phyloP scores from a whole-genome alignment of 1,284 basidiomycete species.

The Rhodotorula sp. region DNA sequence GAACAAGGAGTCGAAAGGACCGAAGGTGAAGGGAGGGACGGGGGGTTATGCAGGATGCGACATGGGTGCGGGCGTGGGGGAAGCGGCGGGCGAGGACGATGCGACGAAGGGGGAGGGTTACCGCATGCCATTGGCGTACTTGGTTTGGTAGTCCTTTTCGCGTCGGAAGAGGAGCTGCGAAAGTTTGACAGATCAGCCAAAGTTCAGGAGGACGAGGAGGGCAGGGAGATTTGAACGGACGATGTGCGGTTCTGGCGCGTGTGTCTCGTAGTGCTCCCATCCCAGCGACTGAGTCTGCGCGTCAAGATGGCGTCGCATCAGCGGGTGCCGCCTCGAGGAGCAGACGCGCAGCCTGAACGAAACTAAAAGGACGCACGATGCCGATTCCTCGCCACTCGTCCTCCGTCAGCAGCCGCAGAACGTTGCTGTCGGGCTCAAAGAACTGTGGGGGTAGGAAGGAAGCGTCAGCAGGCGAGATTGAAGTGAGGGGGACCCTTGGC shows the following conservation, averaged over 20 bases:
- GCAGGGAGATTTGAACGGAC: neutral
- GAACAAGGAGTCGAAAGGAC: neutral
- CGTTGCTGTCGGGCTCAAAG: constrained; percentile 32
- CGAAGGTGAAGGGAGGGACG: neutral
- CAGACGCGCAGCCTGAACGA: neutral
- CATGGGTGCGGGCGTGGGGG: neutral
- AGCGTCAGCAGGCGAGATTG: neutral
- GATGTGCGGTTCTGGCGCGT: constrained; percentile 38
- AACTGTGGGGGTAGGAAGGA: constrained; percentile 9
- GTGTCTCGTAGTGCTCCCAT: constrained; percentile 33
- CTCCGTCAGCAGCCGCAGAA: constrained; percentile 36
- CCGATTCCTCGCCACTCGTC: constrained; percentile 41
- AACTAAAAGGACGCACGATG: constrained; percentile 7
- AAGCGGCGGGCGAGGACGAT: neutral
- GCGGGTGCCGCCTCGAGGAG: too few species aligned
- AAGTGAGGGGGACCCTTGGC: too few species aligned
- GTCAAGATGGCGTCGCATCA: too few species aligned
- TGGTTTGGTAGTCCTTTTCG: constrained; percentile 37
- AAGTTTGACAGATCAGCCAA: neutral
- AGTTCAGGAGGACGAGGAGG: too few species aligned
- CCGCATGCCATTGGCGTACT: constrained; percentile 26
- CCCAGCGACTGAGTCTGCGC: constrained; percentile 33
- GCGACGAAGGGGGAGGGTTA: neutral
- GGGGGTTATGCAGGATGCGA: neutral
- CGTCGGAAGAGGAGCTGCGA: constrained; percentile 38